Base-by-base conservation (phyloP, 768 basidiomycete genomes). In the Boletus rubroflammeus region DNA sequence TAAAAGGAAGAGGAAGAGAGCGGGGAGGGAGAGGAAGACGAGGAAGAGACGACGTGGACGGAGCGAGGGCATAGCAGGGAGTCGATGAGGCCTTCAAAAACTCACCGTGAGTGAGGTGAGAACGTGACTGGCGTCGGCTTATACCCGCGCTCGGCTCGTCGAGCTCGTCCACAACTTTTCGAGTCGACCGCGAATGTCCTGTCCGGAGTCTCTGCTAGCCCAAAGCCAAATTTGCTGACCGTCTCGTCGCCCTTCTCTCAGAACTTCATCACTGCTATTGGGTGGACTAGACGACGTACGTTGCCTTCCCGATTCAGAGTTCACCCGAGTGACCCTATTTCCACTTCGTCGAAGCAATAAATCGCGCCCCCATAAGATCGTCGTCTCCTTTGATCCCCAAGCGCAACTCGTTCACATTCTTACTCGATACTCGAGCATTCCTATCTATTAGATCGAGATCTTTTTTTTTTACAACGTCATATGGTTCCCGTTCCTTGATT, bases 31-130 rank as follows among this genome's bases (percentile, higher is more conserved):
- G n/a, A 73, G 31, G 31, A 76, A 51, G 57, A 76, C 61, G 44
- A 80, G n/a, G 55, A 81, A 58, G 45, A 62, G 50, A 2, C 83
- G 78, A 8, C 81, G 77, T 31, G 76, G 74, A 26, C 79, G 79
- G 41, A 74, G 57, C 11, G 64, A 34, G 6, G 47, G 13, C 62
- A 66, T 19, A 21, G 44, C 14, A 5, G 25, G 14, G 8, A 9
- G 23, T 25, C 36, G 19, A 21, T n/a, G n/a, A n/a, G n/a, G n/a
- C n/a, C n/a, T n/a, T n/a, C n/a, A n/a, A n/a, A n/a, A n/a, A n/a
- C n/a, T n/a, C n/a, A n/a, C n/a, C n/a, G n/a, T n/a, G n/a, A n/a
- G n/a, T n/a, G n/a, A n/a, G n/a, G n/a, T n/a, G 35, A 17, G 36
- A 38, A 39, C 38, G 38, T 21, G n/a, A 21, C 19, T 11, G 19